These are phyloP conservation scores for Penicillium nordicum DNA, from an alignment of 2,329 filamentous ascomycete genomes.

Conservation along the genomic window DNA sequence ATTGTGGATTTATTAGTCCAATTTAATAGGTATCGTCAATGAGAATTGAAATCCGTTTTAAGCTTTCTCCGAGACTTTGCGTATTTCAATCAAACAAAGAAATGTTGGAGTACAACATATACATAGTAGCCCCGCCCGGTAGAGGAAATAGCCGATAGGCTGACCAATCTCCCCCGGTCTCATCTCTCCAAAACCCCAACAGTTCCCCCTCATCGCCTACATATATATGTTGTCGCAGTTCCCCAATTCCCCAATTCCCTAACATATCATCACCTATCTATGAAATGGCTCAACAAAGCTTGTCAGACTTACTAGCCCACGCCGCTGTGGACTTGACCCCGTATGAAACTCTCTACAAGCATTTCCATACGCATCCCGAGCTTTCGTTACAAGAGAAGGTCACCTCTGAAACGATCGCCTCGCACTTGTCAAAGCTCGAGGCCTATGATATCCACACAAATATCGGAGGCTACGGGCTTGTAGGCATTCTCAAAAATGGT, in stretches of 20 bases:
- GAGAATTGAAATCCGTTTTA: no score
- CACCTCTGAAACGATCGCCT: conserved; percentile 50
- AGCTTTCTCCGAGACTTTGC: not conserved
- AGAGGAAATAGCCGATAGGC: not conserved
- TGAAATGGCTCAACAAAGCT: conserved; percentile 25
- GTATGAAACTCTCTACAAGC: conserved; percentile 57
- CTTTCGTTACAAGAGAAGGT: conserved; percentile 56
- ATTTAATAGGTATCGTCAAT: not conserved
- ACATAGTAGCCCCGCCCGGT: no score
- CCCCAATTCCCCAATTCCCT: not conserved
- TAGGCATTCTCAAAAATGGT: conserved; percentile 44
- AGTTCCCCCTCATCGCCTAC: not conserved
- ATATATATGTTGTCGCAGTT: not conserved
- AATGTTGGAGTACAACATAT: not conserved
- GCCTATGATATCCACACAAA: conserved; percentile 39
- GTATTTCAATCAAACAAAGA: not conserved
- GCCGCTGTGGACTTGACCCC: conserved; percentile 33
- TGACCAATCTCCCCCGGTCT: not conserved
- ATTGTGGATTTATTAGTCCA: not conserved
- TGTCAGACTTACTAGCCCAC: conserved; percentile 21
- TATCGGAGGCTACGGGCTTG: conserved; percentile 48
- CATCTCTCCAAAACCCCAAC: not conserved
- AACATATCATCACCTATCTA: not conserved
- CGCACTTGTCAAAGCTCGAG: conserved; percentile 37
- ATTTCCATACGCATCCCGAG: conserved; percentile 59